Evolutionary conservation across 2,329 filamentous ascomycete species (phyloP).

Genomic region (Nigrospora oryzae): DNA sequence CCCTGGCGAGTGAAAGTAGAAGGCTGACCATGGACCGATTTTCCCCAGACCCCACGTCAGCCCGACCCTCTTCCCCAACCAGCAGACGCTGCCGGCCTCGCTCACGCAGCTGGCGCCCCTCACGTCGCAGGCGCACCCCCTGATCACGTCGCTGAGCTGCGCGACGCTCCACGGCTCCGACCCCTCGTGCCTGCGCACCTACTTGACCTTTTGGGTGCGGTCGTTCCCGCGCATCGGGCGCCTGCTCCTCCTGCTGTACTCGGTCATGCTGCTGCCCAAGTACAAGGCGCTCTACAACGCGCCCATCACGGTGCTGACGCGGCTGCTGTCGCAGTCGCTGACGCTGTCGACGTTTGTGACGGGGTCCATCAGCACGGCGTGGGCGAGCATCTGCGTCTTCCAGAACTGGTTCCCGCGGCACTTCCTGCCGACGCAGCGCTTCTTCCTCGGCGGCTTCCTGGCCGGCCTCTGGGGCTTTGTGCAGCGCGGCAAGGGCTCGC

Average conservation of each 20-base stretch:
- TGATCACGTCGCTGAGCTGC: slow-evolving; percentile 78
- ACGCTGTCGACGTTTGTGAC: slow-evolving; percentile 71
- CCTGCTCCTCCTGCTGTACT: slow-evolving; percentile 69
- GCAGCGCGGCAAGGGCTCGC: slow-evolving; percentile 49
- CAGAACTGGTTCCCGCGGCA: slow-evolving; percentile 67
- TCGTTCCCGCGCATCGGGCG: slow-evolving; percentile 73
- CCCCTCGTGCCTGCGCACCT: slow-evolving; percentile 81
- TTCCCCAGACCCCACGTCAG: slow-evolving; percentile 61
- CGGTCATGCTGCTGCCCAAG: slow-evolving; percentile 59
- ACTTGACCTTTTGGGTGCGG: slow-evolving; percentile 77
- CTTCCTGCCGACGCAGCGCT: slow-evolving; percentile 72
- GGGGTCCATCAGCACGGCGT: slow-evolving; percentile 75
- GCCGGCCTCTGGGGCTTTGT: slow-evolving; percentile 81
- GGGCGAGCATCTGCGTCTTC: slow-evolving; percentile 87
- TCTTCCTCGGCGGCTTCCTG: slow-evolving; percentile 81
- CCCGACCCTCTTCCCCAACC: slow-evolving; percentile 75
- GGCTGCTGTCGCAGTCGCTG: slow-evolving; percentile 60
- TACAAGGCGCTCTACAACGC: slow-evolving; percentile 60
- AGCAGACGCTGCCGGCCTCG: slow-evolving; percentile 55
- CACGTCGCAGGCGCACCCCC: slow-evolving; percentile 76
- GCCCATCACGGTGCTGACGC: slow-evolving; percentile 59
- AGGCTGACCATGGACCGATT: not conserved
- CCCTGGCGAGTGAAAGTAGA: not conserved
- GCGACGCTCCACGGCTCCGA: slow-evolving; percentile 81
- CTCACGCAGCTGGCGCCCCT: slow-evolving; percentile 67